Percentiles rank a stretch among this genome's conserved stretches.
Evolutionary conservation across 164 flowering plant species (phyloP).

Genomic region (Stephania cephalantha): DNA sequence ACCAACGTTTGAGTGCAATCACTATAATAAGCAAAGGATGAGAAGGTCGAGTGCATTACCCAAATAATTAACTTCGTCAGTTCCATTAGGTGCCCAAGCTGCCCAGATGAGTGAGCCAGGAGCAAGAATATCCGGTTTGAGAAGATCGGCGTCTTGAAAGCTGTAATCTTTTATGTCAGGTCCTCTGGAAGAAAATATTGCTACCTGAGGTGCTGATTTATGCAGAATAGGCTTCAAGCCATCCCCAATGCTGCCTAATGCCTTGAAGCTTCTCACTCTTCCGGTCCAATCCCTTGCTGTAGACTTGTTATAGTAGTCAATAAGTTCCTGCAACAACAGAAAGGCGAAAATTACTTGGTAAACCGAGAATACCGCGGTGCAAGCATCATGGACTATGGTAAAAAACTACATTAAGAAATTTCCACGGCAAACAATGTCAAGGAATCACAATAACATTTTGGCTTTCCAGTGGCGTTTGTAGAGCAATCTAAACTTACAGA

Average conservation of each 20-base stretch:
- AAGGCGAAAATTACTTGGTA: background rate
- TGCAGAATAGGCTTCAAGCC: slow-evolving; percentile 77
- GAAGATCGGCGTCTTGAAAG: slow-evolving; percentile 91
- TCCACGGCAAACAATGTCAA: background rate
- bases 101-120: slow-evolving; percentile 99
- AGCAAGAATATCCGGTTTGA: slow-evolving; percentile 96
- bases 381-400: background rate
- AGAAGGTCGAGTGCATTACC: slow-evolving; percentile 37
- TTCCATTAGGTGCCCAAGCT: slow-evolving; percentile 96
- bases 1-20: too few relatives aligned
- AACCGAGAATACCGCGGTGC: background rate
- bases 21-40: background rate
- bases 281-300: slow-evolving; percentile 93
- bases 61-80: slow-evolving; percentile 75
- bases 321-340: slow-evolving; percentile 54
- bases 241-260: slow-evolving; percentile 68
- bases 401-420: background rate
- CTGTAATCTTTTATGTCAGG: slow-evolving; percentile 88
- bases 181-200: slow-evolving; percentile 89
- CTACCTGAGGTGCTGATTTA: slow-evolving; percentile 93
- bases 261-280: slow-evolving; percentile 73
- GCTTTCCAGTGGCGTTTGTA: background rate
- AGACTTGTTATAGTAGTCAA: slow-evolving; percentile 77
- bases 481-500: background rate
- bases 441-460: background rate